Conservation (phyloP, 2,329 filamentous ascomycete genomes). For the Anisogramma anomala region DNA sequence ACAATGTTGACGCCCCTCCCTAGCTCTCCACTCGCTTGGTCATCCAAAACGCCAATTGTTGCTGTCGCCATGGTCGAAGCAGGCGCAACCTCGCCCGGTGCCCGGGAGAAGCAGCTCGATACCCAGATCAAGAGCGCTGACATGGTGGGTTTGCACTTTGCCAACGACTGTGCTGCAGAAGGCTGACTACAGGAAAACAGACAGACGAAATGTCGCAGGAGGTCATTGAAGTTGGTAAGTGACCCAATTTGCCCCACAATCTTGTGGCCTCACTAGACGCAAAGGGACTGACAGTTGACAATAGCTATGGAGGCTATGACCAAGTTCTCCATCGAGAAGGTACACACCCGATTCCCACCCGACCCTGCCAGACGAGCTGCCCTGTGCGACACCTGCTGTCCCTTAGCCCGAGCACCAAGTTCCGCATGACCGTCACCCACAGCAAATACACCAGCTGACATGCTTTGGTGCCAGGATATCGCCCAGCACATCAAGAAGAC, state of each 20-base stretch:
- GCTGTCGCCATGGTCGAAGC: conserved; percentile 10
- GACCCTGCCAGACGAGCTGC: neutral
- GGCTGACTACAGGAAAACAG: conserved; percentile 34
- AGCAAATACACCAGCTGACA: conserved; percentile 7
- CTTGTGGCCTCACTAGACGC: neutral
- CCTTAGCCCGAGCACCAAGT: neutral
- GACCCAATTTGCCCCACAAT: conserved; percentile 5
- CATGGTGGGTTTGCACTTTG: conserved; percentile 57
- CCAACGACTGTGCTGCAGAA: neutral
- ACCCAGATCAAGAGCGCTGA: conserved; percentile 96
- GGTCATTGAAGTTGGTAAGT: conserved; percentile 87
- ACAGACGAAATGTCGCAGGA: conserved; percentile 96
- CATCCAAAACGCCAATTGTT: neutral
- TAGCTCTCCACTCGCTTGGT: neutral
- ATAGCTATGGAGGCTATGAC: conserved; percentile 52
- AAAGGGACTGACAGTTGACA: neutral
- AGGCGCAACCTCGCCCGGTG: conserved; percentile 31
- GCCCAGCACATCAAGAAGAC: conserved; percentile 93
- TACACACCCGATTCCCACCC: conserved; percentile 17
- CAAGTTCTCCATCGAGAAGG: conserved; percentile 53
- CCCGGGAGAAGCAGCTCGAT: conserved; percentile 61
- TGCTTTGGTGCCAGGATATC: conserved; percentile 55
- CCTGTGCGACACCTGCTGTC: neutral
- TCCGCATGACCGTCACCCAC: neutral
- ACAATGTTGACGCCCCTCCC: conserved; percentile 1